Evolutionary conservation across 2,329 filamentous ascomycete species (phyloP), one percentile per base, ranked within the genome.

Genomic region (Coleophoma crateriformis): DNA sequence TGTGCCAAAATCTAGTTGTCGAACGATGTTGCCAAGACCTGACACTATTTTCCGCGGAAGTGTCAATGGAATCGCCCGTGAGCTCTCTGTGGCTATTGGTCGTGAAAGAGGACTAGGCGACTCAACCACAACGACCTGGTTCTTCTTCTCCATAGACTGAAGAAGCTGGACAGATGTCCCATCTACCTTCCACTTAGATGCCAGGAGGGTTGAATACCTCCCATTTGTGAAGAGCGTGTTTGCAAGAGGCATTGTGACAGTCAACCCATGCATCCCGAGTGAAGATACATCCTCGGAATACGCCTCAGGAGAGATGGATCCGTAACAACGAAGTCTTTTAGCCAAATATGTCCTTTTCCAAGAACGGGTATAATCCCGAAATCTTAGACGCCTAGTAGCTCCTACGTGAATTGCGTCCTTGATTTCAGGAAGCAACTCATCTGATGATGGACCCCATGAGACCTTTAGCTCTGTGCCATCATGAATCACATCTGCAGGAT

Each of bases 201-300:
- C 68, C 27, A 77, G 61, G 7, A 88, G 67, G 1, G 82, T 87
- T 2, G 83, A 83, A 1, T 71, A 71, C 22, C 71, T 73, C 42
- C 82, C 85, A 52, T 84, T 92, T 37, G 83, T 79, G 61, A 94
- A 94, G 7, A 90, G 70, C 0, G 89, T 95, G 60, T 90, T 88
- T 38, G 88, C 84, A 22, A 94, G 70, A 2, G 88, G 88, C 2
- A 91, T 51, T 6, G 75, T 64, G 33, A 44, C 20, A 27, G 8
- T 32, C 41, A 47, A 33, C 13, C n/a, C 35, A 19, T 42, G 35
- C 14, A 33, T 33, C 20, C 14, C 32, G 6, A n/a, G n/a, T 39
- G 3, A 11, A 43, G 19, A 6, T 7, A 12, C 17, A 20, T 11
- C 17, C 17, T 19, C n/a, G 5, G 37, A 39, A 19, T 20, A 20